Conservation (phyloP, 2,329 filamentous ascomycete species). For the Xylaria digitata region DNA sequence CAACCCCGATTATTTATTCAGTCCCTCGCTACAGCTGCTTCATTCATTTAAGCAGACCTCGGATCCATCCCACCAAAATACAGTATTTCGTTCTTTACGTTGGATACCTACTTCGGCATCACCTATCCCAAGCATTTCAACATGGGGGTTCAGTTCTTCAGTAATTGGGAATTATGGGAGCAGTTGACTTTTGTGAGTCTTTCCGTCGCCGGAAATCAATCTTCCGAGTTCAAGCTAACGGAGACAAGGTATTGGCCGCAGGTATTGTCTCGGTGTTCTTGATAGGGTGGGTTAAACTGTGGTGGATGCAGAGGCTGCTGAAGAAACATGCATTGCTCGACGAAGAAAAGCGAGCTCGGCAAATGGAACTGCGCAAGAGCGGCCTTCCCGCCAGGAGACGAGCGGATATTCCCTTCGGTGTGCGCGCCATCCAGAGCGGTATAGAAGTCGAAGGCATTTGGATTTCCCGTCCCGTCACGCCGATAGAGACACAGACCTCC, state of each 20-base stretch:
- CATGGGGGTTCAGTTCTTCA: conserved; percentile 67
- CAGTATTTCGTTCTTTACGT: conserved; percentile 33
- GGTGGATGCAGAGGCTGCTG: conserved; percentile 66
- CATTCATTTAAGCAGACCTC: conserved; percentile 2
- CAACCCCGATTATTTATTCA: background rate
- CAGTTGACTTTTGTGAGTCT: conserved; percentile 86
- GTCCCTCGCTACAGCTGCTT: conserved; percentile 15
- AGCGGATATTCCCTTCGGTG: conserved; percentile 83
- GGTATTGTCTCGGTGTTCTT: conserved; percentile 77
- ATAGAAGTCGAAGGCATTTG: conserved; percentile 88
- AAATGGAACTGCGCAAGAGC: conserved; percentile 65
- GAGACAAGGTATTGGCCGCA: conserved; percentile 73
- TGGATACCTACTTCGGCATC: conserved; percentile 41
- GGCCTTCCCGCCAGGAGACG: conserved; percentile 59
- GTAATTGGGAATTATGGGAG: conserved; percentile 83
- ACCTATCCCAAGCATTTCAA: conserved; percentile 41
- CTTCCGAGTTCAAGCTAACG: conserved; percentile 37
- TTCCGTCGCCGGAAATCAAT: background rate
- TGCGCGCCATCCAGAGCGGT: conserved; percentile 85
- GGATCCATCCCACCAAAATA: conserved; percentile 18
- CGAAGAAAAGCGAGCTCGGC: conserved; percentile 69
- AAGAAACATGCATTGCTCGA: conserved; percentile 72
- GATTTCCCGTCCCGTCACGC: conserved; percentile 68
- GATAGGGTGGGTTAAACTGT: conserved; percentile 75
- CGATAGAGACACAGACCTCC: conserved; percentile 45